These are phyloP conservation scores for Leersia perrieri DNA, from an alignment of 176 grass and related monocot species.

Conservation along the genomic window DNA sequence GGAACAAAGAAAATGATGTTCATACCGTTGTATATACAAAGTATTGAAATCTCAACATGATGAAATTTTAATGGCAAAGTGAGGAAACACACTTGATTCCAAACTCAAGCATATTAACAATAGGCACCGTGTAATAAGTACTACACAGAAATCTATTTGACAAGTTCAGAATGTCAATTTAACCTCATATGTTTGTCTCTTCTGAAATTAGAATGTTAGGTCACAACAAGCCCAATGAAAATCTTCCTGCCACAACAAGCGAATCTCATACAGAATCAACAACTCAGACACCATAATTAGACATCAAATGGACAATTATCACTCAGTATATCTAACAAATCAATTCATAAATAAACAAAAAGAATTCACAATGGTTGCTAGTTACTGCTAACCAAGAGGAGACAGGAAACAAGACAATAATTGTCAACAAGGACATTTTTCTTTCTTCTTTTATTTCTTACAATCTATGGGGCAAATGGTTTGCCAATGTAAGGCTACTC, in stretches of 20 bases:
- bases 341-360: constrained; percentile 14
- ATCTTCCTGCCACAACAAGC: background rate
- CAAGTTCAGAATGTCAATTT: background rate
- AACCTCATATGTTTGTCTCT: background rate
- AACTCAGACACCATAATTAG: background rate
- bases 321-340: constrained; percentile 14
- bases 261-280: background rate
- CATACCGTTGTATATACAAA: background rate
- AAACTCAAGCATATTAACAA: background rate
- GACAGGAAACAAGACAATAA: background rate
- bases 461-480: constrained; percentile 43
- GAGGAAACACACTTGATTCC: background rate
- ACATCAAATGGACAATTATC: background rate
- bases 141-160: background rate
- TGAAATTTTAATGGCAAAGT: background rate
- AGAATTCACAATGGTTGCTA: background rate
- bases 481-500: constrained; percentile 40
- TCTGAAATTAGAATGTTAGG: constrained; percentile 12
- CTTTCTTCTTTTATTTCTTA: constrained; percentile 48
- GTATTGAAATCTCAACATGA: background rate
- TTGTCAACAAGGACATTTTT: constrained; percentile 34
- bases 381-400: constrained; percentile 10
- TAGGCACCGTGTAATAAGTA: background rate
- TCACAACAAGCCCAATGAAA: constrained; percentile 2
- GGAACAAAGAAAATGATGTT: background rate